A percentile compares a stretch with the other conserved stretches of the same genome.
Conservation (phyloP, 2,329 filamentous ascomycete species). For the Sphaerulina musiva region DNA sequence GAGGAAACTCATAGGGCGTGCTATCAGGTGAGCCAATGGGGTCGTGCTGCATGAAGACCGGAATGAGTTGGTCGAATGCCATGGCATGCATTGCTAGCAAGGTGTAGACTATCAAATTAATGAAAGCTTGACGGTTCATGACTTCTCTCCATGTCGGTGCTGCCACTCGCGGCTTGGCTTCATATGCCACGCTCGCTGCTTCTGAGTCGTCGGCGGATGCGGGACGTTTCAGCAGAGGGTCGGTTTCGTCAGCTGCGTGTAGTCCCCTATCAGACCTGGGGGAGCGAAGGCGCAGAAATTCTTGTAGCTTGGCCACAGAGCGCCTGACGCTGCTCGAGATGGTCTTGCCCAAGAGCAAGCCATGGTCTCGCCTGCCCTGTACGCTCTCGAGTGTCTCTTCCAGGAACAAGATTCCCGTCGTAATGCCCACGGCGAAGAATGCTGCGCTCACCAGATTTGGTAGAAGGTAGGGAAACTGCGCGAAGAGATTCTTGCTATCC, state of each 20-base stretch:
- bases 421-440: conserved; percentile 72
- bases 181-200: conserved; percentile 2
- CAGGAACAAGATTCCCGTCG: conserved; percentile 70
- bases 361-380: conserved; percentile 64
- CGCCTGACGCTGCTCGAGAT: conserved; percentile 40
- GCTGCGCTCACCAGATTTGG: conserved; percentile 72
- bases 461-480: conserved; percentile 70
- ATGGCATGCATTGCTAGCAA: conserved; percentile 47
- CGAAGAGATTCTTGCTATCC: conserved; percentile 57
- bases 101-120: conserved; percentile 72
- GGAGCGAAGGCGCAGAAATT: conserved; percentile 9
- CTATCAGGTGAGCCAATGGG: conserved; percentile 35
- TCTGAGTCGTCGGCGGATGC: conserved; percentile 20
- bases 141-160: conserved; percentile 54
- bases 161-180: conserved; percentile 22
- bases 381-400: conserved; percentile 76
- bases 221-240: conserved; percentile 25
- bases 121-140: conserved; percentile 64
- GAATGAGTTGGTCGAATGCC: conserved; percentile 45
- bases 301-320: conserved; percentile 16
- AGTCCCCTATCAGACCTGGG: conserved; percentile 3
- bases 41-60: conserved; percentile 80
- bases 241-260: conserved; percentile 17
- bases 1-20: conserved; percentile 47
- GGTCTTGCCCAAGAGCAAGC: conserved; percentile 63